Conservation (phyloP, 2,329 filamentous ascomycete species). For the Fusarium annulatum region DNA sequence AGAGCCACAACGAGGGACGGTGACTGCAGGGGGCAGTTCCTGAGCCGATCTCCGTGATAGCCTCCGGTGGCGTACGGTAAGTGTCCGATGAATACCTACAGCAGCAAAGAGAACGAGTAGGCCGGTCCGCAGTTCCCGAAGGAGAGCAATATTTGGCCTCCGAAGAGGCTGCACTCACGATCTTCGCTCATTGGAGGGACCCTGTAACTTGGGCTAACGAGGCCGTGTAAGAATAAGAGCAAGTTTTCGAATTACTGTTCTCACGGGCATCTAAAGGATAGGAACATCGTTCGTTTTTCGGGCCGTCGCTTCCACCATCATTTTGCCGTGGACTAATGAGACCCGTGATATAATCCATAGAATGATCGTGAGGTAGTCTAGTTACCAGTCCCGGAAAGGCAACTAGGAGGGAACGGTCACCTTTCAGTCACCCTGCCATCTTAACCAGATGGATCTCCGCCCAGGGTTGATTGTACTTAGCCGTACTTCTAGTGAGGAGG, state of each 20-base stretch:
- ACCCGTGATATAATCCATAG: slow-evolving; percentile 3
- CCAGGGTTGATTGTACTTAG: slow-evolving; percentile 23
- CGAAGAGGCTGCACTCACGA: slow-evolving; percentile 28
- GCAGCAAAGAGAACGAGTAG: background rate
- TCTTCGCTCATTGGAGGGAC: slow-evolving; percentile 27
- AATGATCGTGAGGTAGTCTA: slow-evolving; percentile 17
- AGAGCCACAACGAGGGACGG: background rate
- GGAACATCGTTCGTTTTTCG: slow-evolving; percentile 14
- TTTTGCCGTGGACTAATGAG: slow-evolving; percentile 13
- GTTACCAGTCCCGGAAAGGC: slow-evolving; percentile 11
- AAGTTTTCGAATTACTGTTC: background rate
- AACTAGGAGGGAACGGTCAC: slow-evolving; percentile 17
- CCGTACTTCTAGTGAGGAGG: slow-evolving; percentile 17
- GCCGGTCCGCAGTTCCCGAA: slow-evolving; percentile 35
- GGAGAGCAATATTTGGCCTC: slow-evolving; percentile 12
- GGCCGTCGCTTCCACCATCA: slow-evolving; percentile 38
- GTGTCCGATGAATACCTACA: slow-evolving; percentile 2
- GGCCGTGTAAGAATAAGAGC: background rate
- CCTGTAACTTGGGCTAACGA: background rate
- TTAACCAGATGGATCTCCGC: slow-evolving; percentile 16
- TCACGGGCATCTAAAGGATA: slow-evolving; percentile 13
- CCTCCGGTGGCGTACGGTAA: slow-evolving; percentile 8
- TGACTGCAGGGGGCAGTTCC: slow-evolving; percentile 7
- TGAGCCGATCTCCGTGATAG: slow-evolving; percentile 19
- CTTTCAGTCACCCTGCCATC: slow-evolving; percentile 24